Evolutionary conservation across 2,329 filamentous ascomycete genomes (phyloP), one percentile per base, ranked within the genome.

Genomic region (Pseudogymnoascus sp.): DNA sequence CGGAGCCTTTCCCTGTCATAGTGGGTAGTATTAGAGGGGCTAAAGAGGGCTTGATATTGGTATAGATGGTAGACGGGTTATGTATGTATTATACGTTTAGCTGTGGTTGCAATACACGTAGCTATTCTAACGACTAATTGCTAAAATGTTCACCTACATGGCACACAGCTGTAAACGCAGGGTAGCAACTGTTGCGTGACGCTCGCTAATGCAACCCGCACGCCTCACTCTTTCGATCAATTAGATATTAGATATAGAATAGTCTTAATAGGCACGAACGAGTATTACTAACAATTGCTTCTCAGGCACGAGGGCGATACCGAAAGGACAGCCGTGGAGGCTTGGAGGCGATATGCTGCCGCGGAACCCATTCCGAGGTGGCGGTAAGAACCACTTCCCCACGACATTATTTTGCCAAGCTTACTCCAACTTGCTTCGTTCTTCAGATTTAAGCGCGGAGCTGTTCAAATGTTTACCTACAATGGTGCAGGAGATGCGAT

Each of bases 1-100:
- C 73, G 9, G 38, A 41, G 3, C 59, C 39, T 58, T 65, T 64
- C 30, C 34, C 23, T 19, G 55, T 33, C 63, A 64, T 63, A 30
- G 23, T 52, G 23, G 30, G 41, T 52, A 52, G 41, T 1, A 52
- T 18, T 8, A 52, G 26, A 18, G 9, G n/a, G 23, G n/a, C 18
- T 30, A 52, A 52, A 4, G 41, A 28, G n/a, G 5, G 18, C 30
- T 52, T 52, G n/a, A 12, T 30, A 52, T 18, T 30, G 15, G 8
- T 30, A n/a, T 19, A 30, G 9, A 52, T 13, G 15, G n/a, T 18
- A 52, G 15, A 30, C 12, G 26, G 10, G 3, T 52, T 30, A 13
- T 52, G n/a, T 30, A 13, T 52, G n/a, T 18, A 52, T 26, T 30
- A n/a, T 48, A 52, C 45, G n/a, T 18, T 52, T 52, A 8, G 15